Percentiles rank a stretch among this genome's conserved stretches.
Evolutionary conservation across 1,139 yeast genomes (phyloP).

Genomic region (Pichia sp.): DNA sequence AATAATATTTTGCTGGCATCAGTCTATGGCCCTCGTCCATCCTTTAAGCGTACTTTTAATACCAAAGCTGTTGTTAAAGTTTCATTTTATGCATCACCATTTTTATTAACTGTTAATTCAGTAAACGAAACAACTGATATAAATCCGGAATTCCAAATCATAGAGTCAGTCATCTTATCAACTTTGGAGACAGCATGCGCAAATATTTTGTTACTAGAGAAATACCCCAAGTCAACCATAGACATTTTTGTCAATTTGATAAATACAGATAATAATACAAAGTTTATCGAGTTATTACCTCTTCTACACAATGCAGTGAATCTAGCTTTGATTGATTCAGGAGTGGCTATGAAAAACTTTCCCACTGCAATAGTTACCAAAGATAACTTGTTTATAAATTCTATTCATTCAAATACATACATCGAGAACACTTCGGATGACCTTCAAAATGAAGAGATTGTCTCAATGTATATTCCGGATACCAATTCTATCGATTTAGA

Average conservation of each 20-base stretch:
- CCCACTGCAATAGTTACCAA: conserved; percentile 40
- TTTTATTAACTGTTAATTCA: conserved; percentile 10
- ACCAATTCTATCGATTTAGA: conserved; percentile 24
- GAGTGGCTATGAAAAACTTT: conserved; percentile 69
- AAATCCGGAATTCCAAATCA: conserved; percentile 6
- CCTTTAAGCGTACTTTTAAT: conserved; percentile 29
- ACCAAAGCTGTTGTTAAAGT: conserved; percentile 24
- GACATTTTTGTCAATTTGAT: conserved; percentile 70
- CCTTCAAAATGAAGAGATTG: conserved; percentile 34
- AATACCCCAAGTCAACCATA: conserved; percentile 85
- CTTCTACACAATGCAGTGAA: conserved; percentile 54
- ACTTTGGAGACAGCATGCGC: conserved; percentile 34
- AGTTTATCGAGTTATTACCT: conserved; percentile 34
- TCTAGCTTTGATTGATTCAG: conserved; percentile 76
- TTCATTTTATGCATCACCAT: conserved; percentile 19
- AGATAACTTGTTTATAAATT: conserved; percentile 12
- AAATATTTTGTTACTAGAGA: conserved; percentile 56
- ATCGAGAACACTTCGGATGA: conserved; percentile 5
- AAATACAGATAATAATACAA: conserved; percentile 35
- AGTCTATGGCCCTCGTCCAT: conserved; percentile 87
- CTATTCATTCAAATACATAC: conserved; percentile 16
- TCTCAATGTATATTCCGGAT: conserved; percentile 47
- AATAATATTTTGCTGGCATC: conserved; percentile 58
- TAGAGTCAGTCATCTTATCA: conserved; percentile 32
- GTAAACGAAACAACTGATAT: background rate